Evolutionary conservation across 331 rosid genomes (phyloP).

Genomic region (Pyracantha coccinea): DNA sequence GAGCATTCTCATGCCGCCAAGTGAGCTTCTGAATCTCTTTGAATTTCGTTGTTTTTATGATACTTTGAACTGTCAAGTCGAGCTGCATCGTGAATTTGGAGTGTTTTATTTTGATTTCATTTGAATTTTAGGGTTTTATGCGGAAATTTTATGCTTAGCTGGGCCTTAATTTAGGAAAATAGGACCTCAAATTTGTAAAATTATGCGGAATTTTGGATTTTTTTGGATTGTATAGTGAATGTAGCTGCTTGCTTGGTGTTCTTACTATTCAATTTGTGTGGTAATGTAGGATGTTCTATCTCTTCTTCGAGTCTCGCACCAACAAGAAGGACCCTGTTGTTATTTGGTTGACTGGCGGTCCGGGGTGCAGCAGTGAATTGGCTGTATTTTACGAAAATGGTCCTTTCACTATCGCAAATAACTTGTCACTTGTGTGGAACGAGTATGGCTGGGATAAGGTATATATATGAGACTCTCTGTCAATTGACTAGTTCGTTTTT

Average conservation of each 20-base stretch:
- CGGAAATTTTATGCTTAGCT: not conserved
- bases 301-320: constrained; percentile 79
- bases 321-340: constrained; percentile 82
- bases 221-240: not conserved
- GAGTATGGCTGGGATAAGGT: constrained; percentile 97
- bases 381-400: constrained; percentile 94
- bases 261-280: constrained; percentile 9
- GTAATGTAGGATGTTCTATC: constrained; percentile 77
- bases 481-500: not conserved
- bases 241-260: not conserved
- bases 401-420: constrained; percentile 71
- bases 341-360: constrained; percentile 97
- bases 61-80: not conserved
- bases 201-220: not conserved
- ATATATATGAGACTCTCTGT: constrained; percentile 19
- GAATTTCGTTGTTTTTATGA: not conserved
- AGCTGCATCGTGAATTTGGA: not conserved
- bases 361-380: constrained; percentile 97
- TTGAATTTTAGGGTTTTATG: not conserved
- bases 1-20: constrained; percentile 75
- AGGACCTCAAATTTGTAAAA: not conserved
- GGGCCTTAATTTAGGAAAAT: not conserved
- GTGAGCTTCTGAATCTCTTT: constrained; percentile 10
- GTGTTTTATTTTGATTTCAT: not conserved
- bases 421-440: constrained; percentile 87